These are phyloP conservation scores for Fusarium vanettenii DNA, from an alignment of 2,329 filamentous ascomycete genomes.

Conservation along the genomic window DNA sequence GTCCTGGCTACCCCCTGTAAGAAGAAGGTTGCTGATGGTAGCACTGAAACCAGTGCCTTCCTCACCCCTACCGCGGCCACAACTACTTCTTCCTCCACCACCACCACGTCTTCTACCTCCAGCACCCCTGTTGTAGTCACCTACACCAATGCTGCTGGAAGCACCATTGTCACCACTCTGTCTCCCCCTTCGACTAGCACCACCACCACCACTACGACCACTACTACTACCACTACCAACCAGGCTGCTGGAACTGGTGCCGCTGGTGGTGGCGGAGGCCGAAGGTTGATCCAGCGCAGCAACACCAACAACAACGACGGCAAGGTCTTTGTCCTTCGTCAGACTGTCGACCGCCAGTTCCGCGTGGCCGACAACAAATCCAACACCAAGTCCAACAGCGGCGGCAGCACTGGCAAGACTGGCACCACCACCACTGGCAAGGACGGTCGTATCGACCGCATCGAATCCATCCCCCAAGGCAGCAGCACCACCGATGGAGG, in stretches of 20 bases:
- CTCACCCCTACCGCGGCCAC: not conserved
- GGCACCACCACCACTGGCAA: not conserved
- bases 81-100: not conserved
- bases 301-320: not conserved
- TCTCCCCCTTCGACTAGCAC: not conserved
- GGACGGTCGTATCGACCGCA: not conserved
- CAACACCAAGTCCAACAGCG: not conserved
- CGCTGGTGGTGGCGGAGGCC: not conserved
- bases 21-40: not conserved
- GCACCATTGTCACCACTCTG: not conserved
- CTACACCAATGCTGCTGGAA: not conserved
- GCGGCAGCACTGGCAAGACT: not conserved
- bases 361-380: not conserved
- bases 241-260: not conserved
- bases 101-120: not conserved
- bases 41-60: not conserved
- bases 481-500: not conserved
- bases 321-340: not conserved
- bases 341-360: not conserved
- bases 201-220: constrained; percentile 12
- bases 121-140: not conserved
- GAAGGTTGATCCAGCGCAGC: not conserved
- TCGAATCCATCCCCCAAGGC: not conserved
- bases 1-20: constrained; percentile 2
- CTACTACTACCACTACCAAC: not conserved